These are phyloP conservation scores for Kluyveromyces siamensis DNA, from an alignment of 805 yeast species.

Conservation along the genomic window DNA sequence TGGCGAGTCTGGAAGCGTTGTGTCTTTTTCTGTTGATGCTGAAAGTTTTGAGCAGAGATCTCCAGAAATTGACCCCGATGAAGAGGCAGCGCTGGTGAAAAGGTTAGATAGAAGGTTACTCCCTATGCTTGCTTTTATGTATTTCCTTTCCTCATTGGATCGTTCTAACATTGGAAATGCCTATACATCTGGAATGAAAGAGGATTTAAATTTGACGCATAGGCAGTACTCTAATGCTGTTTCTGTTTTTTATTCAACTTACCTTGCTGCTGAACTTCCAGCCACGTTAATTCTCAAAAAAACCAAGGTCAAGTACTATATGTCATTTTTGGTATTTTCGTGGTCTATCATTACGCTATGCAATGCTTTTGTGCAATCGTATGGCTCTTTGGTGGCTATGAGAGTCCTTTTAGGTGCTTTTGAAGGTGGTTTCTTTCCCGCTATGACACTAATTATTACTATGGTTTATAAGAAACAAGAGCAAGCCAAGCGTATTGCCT, in stretches of 20 bases:
- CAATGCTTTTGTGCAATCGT: constrained; percentile 25
- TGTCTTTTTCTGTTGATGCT: constrained; percentile 4
- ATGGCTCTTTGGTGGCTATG: constrained; percentile 29
- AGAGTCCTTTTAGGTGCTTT: constrained; percentile 36
- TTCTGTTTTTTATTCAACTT: constrained; percentile 32
- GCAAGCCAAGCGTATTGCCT: constrained; percentile 31
- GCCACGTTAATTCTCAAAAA: constrained; percentile 24
- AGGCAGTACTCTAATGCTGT: constrained; percentile 30
- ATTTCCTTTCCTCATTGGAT: constrained; percentile 37
- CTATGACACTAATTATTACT: constrained; percentile 29
- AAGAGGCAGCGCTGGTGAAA: constrained; percentile 17
- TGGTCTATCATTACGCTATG: constrained; percentile 31
- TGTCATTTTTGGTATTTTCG: constrained; percentile 17
- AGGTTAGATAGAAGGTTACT: constrained; percentile 27
- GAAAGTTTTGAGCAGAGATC: constrained; percentile 5
- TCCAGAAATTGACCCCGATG: constrained; percentile 9
- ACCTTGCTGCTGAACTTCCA: constrained; percentile 29
- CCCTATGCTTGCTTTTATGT: constrained; percentile 28
- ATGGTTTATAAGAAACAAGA: constrained; percentile 32
- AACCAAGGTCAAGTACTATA: constrained; percentile 18
- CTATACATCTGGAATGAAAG: constrained; percentile 48
- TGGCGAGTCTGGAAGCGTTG: constrained; percentile 4
- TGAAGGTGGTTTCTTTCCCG: constrained; percentile 37
- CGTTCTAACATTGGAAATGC: constrained; percentile 51
- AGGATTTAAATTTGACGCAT: constrained; percentile 41